Base-by-base conservation (phyloP, 2,329 filamentous ascomycete genomes). In the Purpureocillium lavendulum region DNA sequence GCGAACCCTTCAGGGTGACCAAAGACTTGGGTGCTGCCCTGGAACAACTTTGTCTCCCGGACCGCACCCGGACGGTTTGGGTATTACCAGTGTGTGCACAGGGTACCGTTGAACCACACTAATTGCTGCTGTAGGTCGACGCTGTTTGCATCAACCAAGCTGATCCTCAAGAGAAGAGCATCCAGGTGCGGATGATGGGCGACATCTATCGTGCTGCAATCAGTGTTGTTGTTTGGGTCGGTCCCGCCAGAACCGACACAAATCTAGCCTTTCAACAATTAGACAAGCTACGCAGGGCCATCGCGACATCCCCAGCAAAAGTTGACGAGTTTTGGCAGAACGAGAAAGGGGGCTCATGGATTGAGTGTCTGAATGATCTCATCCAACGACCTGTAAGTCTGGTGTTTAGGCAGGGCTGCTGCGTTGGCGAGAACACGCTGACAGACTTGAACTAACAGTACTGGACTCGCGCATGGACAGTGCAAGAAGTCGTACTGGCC, bases 171-270 rank as follows among this genome's bases (percentile, higher is more conserved):
- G 52, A 56, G 36, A 56, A 52, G 38, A 45, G 32, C 33, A 16
- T 36, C 4, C 54, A 56, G 38, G 49, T 56, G 6, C 40, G 47
- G 15, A 42, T 49, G 35, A 57, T 56, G 54, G 43, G 45, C 24
- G 39, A 39, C 7, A 53, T 56, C 12, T 57, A 52, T 31, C 33
- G 29, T 7, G 39, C 46, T 13, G 46, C 49, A 4, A 9, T 28
- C 2, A 28, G 29, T 4, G 41, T 46, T 1, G 30, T 43, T 24
- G 39, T 42, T 3, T 47, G 45, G 45, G 26, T 47, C 4, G 45
- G 45, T 4, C 9, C n/a, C 11, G 32, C 15, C 4, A 33, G 24
- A 18, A 31, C 6, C 13, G 30, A 16, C 13, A 32, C 30, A 32
- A 16, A 32, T 5, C 13, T 16, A 5, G 30, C 30, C 13, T 32